Conservation (phyloP, 2,329 filamentous ascomycete genomes). For the Talaromyces piceae region DNA sequence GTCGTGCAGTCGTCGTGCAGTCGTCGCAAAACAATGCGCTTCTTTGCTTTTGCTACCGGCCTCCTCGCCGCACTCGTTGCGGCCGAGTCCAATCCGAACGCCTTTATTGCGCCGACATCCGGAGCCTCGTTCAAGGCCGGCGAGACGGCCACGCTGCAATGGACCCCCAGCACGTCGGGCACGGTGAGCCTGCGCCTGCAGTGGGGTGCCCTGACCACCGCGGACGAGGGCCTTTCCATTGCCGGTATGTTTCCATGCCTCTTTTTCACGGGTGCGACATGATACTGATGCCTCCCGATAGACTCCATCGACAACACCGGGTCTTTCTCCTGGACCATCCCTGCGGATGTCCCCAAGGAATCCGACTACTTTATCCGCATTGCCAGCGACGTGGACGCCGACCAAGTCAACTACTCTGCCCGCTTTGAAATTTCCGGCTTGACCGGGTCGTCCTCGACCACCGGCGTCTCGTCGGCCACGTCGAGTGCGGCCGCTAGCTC, state of each 20-base stretch:
- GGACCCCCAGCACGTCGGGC: slow-evolving; percentile 43
- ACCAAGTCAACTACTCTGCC: slow-evolving; percentile 45
- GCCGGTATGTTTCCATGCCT: slow-evolving; percentile 37
- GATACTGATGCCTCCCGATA: slow-evolving; percentile 18
- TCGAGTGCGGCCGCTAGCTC: slow-evolving; percentile 17
- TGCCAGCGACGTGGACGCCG: slow-evolving; percentile 38
- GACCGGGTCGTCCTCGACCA: slow-evolving; percentile 27
- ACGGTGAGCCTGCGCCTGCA: slow-evolving; percentile 48
- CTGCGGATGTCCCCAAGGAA: slow-evolving; percentile 33
- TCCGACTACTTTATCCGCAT: slow-evolving; percentile 49
- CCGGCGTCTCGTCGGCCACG: slow-evolving; percentile 31
- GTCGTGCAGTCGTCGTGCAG: too few species aligned
- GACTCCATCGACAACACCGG: slow-evolving; percentile 43
- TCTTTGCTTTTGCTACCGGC: slow-evolving; percentile 22
- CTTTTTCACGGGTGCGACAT: not conserved
- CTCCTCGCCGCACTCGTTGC: slow-evolving; percentile 38
- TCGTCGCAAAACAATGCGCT: slow-evolving; percentile 9
- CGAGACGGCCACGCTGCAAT: slow-evolving; percentile 39
- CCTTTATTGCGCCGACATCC: slow-evolving; percentile 40
- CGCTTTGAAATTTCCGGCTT: slow-evolving; percentile 44
- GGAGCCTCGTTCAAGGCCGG: slow-evolving; percentile 43
- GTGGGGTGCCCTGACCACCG: slow-evolving; percentile 35
- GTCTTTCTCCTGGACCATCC: slow-evolving; percentile 42
- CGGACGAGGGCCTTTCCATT: slow-evolving; percentile 35
- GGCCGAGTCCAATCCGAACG: slow-evolving; percentile 41